Evolutionary conservation across 441 rosid species (phyloP).

Genomic region (Syzygium syzygioides): DNA sequence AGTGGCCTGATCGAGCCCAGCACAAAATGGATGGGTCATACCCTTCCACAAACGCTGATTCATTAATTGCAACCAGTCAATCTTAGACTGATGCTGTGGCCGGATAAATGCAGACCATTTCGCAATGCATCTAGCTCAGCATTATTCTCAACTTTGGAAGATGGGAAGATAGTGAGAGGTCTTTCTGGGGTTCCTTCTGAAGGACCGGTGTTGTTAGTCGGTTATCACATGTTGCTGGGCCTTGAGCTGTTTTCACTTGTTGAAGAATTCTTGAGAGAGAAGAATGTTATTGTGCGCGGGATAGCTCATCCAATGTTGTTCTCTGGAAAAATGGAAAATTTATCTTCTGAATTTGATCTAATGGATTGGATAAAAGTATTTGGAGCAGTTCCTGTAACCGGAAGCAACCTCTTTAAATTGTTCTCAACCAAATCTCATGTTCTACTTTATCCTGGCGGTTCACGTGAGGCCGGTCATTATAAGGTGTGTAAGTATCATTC

Average conservation of each 20-base stretch:
- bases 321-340: neutral
- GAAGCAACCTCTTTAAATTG: conserved; percentile 11
- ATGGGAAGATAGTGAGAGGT: conserved; percentile 11
- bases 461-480: conserved; percentile 11
- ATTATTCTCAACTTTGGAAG: conserved; percentile 8
- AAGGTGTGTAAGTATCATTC: neutral
- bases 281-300: conserved; percentile 7
- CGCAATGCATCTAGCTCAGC: neutral
- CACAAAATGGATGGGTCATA: neutral
- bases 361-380: conserved; percentile 7
- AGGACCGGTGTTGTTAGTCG: conserved; percentile 3
- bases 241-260: neutral
- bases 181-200: conserved; percentile 12
- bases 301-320: conserved; percentile 4
- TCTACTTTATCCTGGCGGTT: conserved; percentile 10
- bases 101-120: conserved; percentile 4
- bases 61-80: conserved; percentile 1
- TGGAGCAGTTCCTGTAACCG: conserved; percentile 12
- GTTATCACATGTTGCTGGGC: conserved; percentile 11
- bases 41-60: neutral
- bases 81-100: conserved; percentile 1
- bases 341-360: neutral
- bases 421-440: conserved; percentile 8
- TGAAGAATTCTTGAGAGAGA: conserved; percentile 11
- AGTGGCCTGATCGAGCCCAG: neutral